phyloP scores from a whole-genome alignment of 306 rosid species.

The Delonix regia region DNA sequence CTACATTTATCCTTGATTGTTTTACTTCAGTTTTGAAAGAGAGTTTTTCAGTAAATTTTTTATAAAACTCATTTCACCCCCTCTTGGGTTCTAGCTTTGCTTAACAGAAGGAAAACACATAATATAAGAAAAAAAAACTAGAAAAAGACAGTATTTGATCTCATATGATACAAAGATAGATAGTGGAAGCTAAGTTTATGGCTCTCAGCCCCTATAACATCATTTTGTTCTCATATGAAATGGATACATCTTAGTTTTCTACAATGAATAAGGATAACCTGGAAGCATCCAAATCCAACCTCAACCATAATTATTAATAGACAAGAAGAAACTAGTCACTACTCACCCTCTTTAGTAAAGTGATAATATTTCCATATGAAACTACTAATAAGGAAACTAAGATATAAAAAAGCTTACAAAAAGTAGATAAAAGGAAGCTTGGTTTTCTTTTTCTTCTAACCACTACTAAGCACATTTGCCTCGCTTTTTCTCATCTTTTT shows the following conservation, averaged over 20 bases:
- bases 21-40: no score
- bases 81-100: no score
- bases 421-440: constrained; percentile 57
- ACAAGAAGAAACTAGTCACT: constrained; percentile 37
- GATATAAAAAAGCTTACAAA: constrained; percentile 44
- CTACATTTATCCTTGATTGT: no score
- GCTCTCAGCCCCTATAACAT: background rate
- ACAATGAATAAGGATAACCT: constrained; percentile 73
- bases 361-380: constrained; percentile 38
- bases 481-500: constrained; percentile 48
- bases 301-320: constrained; percentile 65
- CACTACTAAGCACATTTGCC: constrained; percentile 82
- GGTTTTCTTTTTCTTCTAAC: constrained; percentile 63
- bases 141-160: no score
- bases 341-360: constrained; percentile 55
- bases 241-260: constrained; percentile 40
- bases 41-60: no score
- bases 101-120: background rate
- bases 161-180: no score
- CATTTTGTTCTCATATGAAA: constrained; percentile 33
- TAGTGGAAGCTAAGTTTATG: constrained; percentile 23
- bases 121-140: constrained; percentile 27
- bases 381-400: constrained; percentile 30
- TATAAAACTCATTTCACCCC: no score
- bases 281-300: constrained; percentile 77